phyloP scores from a whole-genome alignment of 192 early-diverging fungal genomes.

The Coemansia guatemalensis region DNA sequence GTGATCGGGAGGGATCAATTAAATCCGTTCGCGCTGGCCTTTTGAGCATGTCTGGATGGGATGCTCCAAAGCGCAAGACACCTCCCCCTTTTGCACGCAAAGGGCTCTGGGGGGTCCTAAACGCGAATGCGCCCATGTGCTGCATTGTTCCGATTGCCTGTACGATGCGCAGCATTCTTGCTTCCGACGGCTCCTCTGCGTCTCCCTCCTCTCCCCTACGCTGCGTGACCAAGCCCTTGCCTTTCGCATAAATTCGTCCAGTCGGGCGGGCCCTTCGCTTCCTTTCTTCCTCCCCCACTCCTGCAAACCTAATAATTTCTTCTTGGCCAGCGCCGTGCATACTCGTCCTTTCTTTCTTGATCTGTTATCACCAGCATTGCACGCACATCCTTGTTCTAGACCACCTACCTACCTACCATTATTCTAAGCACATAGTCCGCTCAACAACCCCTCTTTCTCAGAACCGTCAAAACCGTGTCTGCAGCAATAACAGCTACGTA shows the following conservation, averaged over 20 bases:
- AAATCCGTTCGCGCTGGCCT: no score
- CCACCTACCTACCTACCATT: no score
- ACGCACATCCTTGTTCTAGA: background rate
- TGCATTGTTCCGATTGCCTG: no score
- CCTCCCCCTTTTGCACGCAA: slow-evolving; percentile 1
- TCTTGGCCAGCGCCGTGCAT: slow-evolving; percentile 3
- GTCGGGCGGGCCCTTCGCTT: slow-evolving; percentile 8
- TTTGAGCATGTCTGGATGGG: slow-evolving; percentile 3
- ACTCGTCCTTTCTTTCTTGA: slow-evolving; percentile 2
- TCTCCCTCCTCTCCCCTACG: background rate
- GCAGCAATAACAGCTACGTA: no score
- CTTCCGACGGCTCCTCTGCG: no score
- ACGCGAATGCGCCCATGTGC: no score
- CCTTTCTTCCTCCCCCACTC: slow-evolving; percentile 9
- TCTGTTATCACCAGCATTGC: slow-evolving; percentile 3
- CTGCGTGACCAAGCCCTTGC: slow-evolving; percentile 11
- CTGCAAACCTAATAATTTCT: slow-evolving; percentile 11
- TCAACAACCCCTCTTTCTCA: no score
- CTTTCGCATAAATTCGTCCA: slow-evolving; percentile 14
- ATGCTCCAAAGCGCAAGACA: slow-evolving; percentile 7
- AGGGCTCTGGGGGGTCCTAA: no score
- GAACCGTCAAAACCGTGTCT: no score
- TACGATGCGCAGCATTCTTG: no score
- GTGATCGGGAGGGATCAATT: slow-evolving; percentile 22
- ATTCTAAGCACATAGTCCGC: no score